Evolutionary conservation across 441 rosid genomes (phyloP).

Genomic region (Jatropha podagrica): DNA sequence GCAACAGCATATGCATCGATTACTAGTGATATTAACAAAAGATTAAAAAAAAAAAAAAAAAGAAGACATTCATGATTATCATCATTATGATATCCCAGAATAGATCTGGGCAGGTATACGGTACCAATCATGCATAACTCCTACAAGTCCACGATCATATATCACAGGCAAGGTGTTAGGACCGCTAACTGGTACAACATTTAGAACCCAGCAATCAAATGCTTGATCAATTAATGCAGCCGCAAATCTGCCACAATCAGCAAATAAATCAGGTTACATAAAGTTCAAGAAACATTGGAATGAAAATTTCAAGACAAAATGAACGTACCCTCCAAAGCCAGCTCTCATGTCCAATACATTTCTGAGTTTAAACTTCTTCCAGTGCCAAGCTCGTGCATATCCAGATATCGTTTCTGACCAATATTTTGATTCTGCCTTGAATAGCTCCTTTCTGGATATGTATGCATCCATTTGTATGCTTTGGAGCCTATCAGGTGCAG

Average conservation of each 20-base stretch:
- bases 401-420: conserved; percentile 77
- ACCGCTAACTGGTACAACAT: conserved; percentile 86
- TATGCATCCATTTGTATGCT: conserved; percentile 79
- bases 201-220: conserved; percentile 89
- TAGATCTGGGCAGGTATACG: conserved; percentile 11
- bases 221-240: conserved; percentile 74
- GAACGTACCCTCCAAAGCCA: conserved; percentile 87
- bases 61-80: conserved; percentile 1
- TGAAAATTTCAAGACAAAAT: conserved; percentile 16
- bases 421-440: conserved; percentile 85
- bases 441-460: conserved; percentile 89
- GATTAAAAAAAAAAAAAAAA: neutral
- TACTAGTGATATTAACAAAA: neutral
- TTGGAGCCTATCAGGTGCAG: conserved; percentile 94
- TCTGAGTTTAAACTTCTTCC: conserved; percentile 82
- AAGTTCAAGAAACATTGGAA: neutral
- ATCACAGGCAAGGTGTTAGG: conserved; percentile 95
- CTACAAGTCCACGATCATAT: conserved; percentile 93
- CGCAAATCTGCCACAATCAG: conserved; percentile 67
- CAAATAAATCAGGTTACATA: conserved; percentile 15
- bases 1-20: neutral
- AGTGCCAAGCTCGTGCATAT: conserved; percentile 68
- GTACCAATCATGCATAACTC: conserved; percentile 98
- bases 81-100: conserved; percentile 3
- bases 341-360: conserved; percentile 98